Evolutionary conservation across 768 basidiomycete genomes (phyloP).

Genomic region (Flagelloscypha sp.): DNA sequence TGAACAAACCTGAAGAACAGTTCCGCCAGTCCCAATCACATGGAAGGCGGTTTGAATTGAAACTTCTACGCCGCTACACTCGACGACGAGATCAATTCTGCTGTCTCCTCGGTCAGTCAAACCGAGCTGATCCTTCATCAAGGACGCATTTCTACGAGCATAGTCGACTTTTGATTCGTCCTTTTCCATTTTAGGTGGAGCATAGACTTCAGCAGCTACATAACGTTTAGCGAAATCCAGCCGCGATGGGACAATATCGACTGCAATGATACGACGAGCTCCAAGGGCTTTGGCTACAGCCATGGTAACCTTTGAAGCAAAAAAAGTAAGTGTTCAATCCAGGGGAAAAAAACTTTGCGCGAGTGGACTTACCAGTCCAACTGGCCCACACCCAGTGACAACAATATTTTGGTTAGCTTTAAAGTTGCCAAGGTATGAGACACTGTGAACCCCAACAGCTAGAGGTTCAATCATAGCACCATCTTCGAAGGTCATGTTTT

Average conservation of each 20-base stretch:
- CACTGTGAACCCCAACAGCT: conserved; percentile 85
- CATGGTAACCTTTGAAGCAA: no score
- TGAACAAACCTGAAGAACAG: conserved; percentile 50
- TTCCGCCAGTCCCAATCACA: conserved; percentile 70
- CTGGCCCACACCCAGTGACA: conserved; percentile 86
- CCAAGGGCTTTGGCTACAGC: conserved; percentile 94
- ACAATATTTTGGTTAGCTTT: conserved; percentile 68
- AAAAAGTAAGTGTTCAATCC: no score
- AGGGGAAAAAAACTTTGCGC: no score
- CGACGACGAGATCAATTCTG: conserved; percentile 79
- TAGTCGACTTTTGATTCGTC: conserved; percentile 66
- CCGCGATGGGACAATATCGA: conserved; percentile 69
- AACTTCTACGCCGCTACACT: conserved; percentile 88
- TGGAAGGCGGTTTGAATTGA: conserved; percentile 83
- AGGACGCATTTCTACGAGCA: conserved; percentile 60
- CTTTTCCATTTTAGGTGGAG: conserved; percentile 49
- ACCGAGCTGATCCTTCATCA: conserved; percentile 55
- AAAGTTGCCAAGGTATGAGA: conserved; percentile 67
- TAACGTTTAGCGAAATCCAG: conserved; percentile 83
- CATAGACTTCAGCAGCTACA: conserved; percentile 70
- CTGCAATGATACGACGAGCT: conserved; percentile 73
- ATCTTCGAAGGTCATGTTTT: conserved; percentile 82
- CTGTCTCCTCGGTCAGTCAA: conserved; percentile 64
- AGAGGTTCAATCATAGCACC: conserved; percentile 98
- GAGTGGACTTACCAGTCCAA: conserved; percentile 67